Base-by-base conservation (phyloP, 805 yeast genomes). In the Ogataea naganishii region DNA sequence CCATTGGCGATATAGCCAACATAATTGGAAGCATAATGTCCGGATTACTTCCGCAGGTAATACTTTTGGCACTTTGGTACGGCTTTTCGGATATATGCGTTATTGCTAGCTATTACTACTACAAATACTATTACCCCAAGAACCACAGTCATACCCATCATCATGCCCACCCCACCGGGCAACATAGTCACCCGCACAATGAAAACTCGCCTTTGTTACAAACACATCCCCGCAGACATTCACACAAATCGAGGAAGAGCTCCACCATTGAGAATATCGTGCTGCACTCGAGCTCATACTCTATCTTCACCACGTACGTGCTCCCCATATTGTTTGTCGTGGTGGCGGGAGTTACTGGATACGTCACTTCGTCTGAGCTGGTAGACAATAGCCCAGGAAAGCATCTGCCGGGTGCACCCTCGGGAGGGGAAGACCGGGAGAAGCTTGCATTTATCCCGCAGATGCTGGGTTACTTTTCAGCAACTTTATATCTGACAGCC, bases 61-160 rank as follows among this genome's bases (percentile, higher is more conserved):
- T 79, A 6, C 56, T 78, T 16, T 64, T 81, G 33, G 89, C 86
- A 3, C 56, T 72, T 5, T 81, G 92, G 92, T 81, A 79, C 51
- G 73, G 82, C 40, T 52, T 80, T 41, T 80, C 85, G 12, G 94
- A 82, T 49, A 44, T 75, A 38, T 65, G 77, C 57, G 65, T 81
- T 4, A 35, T 56, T 5, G 74, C 77, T 3, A 80, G 73, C 45
- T 47, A 66, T 27, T 76, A 78, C 55, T 80, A 81, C 48, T 80
- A 80, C 52, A 55, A 67, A 7, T 45, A 51, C 28, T 40, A 69
- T 4, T 69, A 60, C 41, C 70, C 67, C 11, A 58, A 53, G 26
- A 53, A 50, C 28, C 62, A 55, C 33, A 41, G 32, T n/a, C 30
- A 33, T 16, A 23, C 17, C 8, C 38, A 32, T 34, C 35, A 43